phyloP scores from a whole-genome alignment of 2,329 filamentous ascomycete species.

The Cercospora sesami region DNA sequence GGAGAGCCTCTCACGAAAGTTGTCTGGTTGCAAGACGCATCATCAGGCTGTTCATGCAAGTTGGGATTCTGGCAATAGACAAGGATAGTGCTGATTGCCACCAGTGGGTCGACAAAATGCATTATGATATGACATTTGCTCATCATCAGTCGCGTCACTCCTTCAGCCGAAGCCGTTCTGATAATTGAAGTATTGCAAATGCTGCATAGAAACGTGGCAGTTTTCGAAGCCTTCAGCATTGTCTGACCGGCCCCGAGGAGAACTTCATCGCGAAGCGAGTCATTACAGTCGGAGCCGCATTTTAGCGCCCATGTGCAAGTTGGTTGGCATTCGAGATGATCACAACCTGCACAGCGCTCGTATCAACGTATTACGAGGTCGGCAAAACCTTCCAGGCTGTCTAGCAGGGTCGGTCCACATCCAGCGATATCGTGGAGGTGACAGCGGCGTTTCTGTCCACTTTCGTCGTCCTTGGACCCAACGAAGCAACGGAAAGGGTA shows the following conservation, averaged over 20 bases:
- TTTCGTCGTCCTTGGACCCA: background rate
- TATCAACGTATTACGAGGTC: background rate
- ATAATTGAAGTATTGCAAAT: background rate
- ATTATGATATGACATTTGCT: background rate
- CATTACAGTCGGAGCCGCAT: background rate
- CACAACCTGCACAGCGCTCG: background rate
- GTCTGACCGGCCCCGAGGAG: background rate
- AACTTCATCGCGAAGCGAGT: background rate
- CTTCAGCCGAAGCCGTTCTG: background rate
- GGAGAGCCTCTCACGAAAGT: background rate
- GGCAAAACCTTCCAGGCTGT: background rate
- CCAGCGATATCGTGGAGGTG: background rate
- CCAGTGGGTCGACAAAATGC: background rate
- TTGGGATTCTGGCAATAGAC: background rate
- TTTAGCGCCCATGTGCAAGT: background rate
- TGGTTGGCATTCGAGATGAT: background rate
- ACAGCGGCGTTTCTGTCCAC: background rate
- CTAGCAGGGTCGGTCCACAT: background rate
- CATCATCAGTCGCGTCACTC: background rate
- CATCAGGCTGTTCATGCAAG: background rate
- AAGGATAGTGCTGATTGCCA: background rate
- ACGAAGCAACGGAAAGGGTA: background rate
- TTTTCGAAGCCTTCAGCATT: background rate
- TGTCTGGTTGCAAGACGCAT: background rate
- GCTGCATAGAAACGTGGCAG: background rate